Conservation (phyloP, 2,329 filamentous ascomycete species). For the Zasmidium angulare region DNA sequence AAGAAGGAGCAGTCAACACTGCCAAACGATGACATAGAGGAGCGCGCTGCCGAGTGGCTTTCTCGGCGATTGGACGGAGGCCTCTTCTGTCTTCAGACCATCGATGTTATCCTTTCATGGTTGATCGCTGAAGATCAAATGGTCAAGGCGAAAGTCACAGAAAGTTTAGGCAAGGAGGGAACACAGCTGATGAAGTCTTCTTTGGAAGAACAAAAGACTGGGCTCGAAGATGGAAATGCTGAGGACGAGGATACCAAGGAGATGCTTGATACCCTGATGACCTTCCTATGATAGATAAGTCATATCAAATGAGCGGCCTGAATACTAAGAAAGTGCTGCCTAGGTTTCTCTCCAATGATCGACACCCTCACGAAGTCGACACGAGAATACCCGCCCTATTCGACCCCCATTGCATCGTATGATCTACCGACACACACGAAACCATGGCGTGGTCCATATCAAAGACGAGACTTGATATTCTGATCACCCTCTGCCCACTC, state of each 20-base stretch:
- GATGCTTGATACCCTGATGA: constrained; percentile 64
- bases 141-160: constrained; percentile 63
- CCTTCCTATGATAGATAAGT: constrained; percentile 32
- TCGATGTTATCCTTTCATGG: constrained; percentile 87
- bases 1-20: constrained; percentile 56
- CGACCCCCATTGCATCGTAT: too few relatives aligned
- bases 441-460: too few relatives aligned
- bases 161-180: constrained; percentile 65
- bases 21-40: constrained; percentile 59
- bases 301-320: not conserved
- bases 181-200: constrained; percentile 64
- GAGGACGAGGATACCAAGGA: constrained; percentile 57
- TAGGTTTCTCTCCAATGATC: too few relatives aligned
- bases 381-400: too few relatives aligned
- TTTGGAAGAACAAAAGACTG: constrained; percentile 66
- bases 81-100: constrained; percentile 75
- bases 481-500: not conserved
- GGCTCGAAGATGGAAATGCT: constrained; percentile 54
- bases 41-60: constrained; percentile 69
- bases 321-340: too few relatives aligned
- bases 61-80: constrained; percentile 78
- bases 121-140: constrained; percentile 84
- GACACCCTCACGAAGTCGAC: too few relatives aligned
- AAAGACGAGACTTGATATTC: not conserved
- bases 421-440: too few relatives aligned